Conservation (phyloP, 306 rosid species). For the Calophaca sinica region DNA sequence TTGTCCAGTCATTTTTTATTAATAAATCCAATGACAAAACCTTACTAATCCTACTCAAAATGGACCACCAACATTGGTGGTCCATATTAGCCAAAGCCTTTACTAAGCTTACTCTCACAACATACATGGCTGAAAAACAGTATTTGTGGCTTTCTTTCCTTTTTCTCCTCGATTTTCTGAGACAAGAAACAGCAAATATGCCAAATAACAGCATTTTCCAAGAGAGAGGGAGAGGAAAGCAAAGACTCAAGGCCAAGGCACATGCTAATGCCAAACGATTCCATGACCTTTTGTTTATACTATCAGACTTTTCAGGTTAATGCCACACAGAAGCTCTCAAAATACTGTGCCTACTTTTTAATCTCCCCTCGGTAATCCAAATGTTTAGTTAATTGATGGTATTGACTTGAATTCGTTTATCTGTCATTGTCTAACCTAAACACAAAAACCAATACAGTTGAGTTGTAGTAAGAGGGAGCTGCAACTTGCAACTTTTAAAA, state of each 20-base stretch:
- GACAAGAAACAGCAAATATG: constrained; percentile 14
- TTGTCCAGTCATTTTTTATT: too few species aligned
- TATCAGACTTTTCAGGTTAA: constrained; percentile 30
- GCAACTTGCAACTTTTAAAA: constrained; percentile 59
- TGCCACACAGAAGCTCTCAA: constrained; percentile 40
- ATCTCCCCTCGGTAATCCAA: constrained; percentile 45
- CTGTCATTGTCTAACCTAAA: constrained; percentile 51
- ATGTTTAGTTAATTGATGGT: constrained; percentile 10
- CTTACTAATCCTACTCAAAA: too few species aligned
- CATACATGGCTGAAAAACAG: not conserved
- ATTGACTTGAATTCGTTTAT: constrained; percentile 46
- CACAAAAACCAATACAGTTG: constrained; percentile 42
- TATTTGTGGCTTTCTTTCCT: constrained; percentile 8
- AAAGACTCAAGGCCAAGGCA: constrained; percentile 25
- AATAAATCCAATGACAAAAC: too few species aligned
- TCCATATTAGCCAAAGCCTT: too few species aligned
- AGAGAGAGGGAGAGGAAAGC: not conserved
- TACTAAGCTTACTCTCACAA: not conserved
- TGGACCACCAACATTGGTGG: too few species aligned
- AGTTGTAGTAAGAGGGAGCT: not conserved
- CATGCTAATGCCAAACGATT: constrained; percentile 40
- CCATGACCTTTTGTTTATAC: not conserved
- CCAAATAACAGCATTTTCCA: constrained; percentile 33
- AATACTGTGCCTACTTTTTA: constrained; percentile 43
- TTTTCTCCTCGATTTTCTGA: not conserved